These are phyloP conservation scores for Trichoderma orchidacearum DNA, from an alignment of 495 filamentous ascomycete species.

Conservation along the genomic window DNA sequence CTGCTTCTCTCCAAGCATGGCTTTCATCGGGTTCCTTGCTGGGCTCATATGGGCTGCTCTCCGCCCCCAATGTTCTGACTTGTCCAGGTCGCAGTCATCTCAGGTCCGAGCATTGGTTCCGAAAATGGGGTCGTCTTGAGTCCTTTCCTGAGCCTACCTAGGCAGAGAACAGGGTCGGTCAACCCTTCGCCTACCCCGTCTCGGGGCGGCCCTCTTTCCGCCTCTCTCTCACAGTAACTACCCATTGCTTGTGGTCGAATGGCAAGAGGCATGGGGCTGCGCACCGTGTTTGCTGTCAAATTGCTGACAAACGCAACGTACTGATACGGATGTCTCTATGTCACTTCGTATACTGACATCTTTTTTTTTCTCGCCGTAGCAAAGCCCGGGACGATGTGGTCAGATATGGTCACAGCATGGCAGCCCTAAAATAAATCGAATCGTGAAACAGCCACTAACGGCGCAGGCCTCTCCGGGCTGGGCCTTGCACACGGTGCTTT, in stretches of 20 bases:
- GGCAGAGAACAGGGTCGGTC: background rate
- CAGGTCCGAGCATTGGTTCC: background rate
- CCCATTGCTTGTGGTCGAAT: no score
- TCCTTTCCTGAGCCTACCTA: background rate
- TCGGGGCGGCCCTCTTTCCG: no score
- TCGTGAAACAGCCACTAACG: background rate
- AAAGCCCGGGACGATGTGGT: background rate
- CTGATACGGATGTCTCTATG: no score
- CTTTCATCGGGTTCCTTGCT: background rate
- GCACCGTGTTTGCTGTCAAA: background rate
- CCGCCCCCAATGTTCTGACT: background rate
- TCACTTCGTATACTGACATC: no score
- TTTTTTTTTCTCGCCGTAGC: no score
- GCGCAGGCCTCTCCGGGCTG: background rate
- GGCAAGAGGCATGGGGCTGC: no score
- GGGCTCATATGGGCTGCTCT: background rate
- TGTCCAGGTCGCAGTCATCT: background rate
- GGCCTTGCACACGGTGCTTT: background rate
- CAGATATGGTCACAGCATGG: background rate
- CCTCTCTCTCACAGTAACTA: no score
- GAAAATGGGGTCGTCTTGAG: background rate
- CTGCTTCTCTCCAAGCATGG: background rate
- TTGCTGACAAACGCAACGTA: no score
- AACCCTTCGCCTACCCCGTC: no score
- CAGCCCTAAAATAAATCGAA: background rate